A percentile compares a stretch with the other conserved stretches of the same genome.
These are phyloP conservation scores for Nitzschia sp. DNA, from an alignment of 108 stramenopile species.

Conservation along the genomic window DNA sequence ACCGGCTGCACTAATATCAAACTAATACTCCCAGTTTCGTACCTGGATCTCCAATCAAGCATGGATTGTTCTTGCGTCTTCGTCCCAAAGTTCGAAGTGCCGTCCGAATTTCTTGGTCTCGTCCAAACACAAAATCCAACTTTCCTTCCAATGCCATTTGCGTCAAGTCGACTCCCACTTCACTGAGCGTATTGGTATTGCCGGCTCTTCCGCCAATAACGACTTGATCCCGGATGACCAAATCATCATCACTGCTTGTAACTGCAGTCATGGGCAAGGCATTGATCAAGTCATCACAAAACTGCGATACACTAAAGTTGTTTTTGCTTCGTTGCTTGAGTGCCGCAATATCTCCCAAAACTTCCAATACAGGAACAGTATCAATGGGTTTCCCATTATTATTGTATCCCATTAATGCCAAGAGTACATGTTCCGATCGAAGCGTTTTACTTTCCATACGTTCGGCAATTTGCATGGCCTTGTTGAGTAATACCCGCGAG, in stretches of 20 bases:
- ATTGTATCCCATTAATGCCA: slow-evolving; percentile 70
- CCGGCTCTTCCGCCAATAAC: slow-evolving; percentile 50
- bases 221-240: slow-evolving; percentile 45
- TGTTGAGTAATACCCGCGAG: slow-evolving; percentile 45
- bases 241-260: neutral
- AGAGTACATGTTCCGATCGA: slow-evolving; percentile 67
- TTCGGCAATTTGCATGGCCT: slow-evolving; percentile 64
- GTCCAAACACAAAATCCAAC: slow-evolving; percentile 71
- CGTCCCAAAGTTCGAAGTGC: slow-evolving; percentile 75
- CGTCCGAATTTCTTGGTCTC: slow-evolving; percentile 76
- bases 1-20: no score
- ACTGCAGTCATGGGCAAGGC: slow-evolving; percentile 44
- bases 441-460: slow-evolving; percentile 47
- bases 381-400: slow-evolving; percentile 37
- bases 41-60: slow-evolving; percentile 57
- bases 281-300: slow-evolving; percentile 41
- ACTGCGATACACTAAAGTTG: slow-evolving; percentile 29
- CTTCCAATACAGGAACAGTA: slow-evolving; percentile 29
- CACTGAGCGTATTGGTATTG: slow-evolving; percentile 59
- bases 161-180: slow-evolving; percentile 77
- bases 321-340: slow-evolving; percentile 16
- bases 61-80: slow-evolving; percentile 87
- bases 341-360: slow-evolving; percentile 24
- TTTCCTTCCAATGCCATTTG: slow-evolving; percentile 72
- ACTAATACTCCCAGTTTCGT: no score